Percentiles rank a stretch among this genome's conserved stretches.
Conservation (phyloP, 306 rosid genomes). For the Corylus americana region DNA sequence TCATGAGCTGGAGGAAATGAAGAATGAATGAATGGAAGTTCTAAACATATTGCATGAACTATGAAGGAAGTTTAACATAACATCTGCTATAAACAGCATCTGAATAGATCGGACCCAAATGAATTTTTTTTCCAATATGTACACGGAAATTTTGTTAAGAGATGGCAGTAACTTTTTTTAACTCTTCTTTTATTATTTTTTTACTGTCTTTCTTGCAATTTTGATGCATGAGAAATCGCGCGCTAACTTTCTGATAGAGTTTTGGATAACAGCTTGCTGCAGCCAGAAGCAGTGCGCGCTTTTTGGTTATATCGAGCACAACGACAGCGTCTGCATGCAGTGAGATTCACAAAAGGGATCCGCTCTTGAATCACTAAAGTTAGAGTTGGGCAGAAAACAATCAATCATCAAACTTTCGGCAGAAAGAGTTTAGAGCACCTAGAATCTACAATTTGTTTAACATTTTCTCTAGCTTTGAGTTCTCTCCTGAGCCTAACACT, state of each 20-base stretch:
- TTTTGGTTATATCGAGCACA: slow-evolving; percentile 32
- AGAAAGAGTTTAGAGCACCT: slow-evolving; percentile 2
- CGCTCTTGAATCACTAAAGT: slow-evolving; percentile 30
- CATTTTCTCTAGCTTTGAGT: slow-evolving; percentile 11
- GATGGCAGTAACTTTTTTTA: not conserved
- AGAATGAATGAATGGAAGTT: not conserved
- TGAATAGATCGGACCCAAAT: not conserved
- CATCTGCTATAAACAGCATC: not conserved
- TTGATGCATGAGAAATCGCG: no score
- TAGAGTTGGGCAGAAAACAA: not conserved
- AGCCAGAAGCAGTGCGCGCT: not conserved
- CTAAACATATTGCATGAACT: not conserved
- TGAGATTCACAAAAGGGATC: slow-evolving; percentile 38
- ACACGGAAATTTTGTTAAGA: no score
- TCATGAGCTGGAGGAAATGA: not conserved
- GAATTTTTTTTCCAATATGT: not conserved
- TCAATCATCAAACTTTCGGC: not conserved
- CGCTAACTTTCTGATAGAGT: not conserved
- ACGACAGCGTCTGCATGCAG: slow-evolving; percentile 17
- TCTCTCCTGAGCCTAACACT: not conserved
- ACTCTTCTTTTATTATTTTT: not conserved
- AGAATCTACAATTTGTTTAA: not conserved
- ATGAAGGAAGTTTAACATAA: not conserved
- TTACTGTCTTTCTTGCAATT: not conserved
- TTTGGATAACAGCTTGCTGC: slow-evolving; percentile 12